Base-by-base conservation (phyloP, 495 filamentous ascomycete genomes). In the Aspergillus sclerotiicarbonarius region DNA sequence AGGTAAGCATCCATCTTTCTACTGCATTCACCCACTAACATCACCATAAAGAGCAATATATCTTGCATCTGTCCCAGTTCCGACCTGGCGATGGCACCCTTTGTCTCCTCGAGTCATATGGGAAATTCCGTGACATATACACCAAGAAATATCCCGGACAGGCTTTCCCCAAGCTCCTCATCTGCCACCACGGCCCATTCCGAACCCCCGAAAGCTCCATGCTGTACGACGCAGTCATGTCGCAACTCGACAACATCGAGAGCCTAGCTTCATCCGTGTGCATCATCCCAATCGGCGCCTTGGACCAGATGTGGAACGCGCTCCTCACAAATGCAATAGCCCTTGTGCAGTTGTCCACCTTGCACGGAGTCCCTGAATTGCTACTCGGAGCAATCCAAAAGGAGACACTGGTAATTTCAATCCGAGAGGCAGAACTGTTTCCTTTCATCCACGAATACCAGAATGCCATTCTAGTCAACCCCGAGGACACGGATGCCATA, bases 341-440 rank as follows among this genome's bases (percentile, higher is more conserved):
- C 10, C 83, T 82, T 1, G 77, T 90, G 15, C 87, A 91, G 66
- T 81, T 90, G 37, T 88, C 85, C 16, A 85, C 83, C 4, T 80
- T 85, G 31, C 87, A 91, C 62, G 88, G 87, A 10, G 90, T 90
- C 63, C 87, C 90, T 66, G 85, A 90, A 62, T 90, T 90, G 71
- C 85, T 91, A 12, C 87, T 84, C 0, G 87, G 90, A 66, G 88
- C 87, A 18, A 69, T 90, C 4, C 87, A 89, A 63, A 87, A 87
- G 53, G 49, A 39, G 1, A 57, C 33, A 21, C 53, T 53, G n/a
- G 19, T 63, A 3, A 54, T 63, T 41, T 39, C 52, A 8, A 35
- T 30, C 37, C 30, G 37, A 19, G 25, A 55, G 12, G 30, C 19
- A 18, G 58, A 31, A 6, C 25, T 39, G 0, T 19, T 47, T n/a